These are phyloP conservation scores for Corylus heterophylla DNA, from an alignment of 306 rosid genomes.

Conservation along the genomic window DNA sequence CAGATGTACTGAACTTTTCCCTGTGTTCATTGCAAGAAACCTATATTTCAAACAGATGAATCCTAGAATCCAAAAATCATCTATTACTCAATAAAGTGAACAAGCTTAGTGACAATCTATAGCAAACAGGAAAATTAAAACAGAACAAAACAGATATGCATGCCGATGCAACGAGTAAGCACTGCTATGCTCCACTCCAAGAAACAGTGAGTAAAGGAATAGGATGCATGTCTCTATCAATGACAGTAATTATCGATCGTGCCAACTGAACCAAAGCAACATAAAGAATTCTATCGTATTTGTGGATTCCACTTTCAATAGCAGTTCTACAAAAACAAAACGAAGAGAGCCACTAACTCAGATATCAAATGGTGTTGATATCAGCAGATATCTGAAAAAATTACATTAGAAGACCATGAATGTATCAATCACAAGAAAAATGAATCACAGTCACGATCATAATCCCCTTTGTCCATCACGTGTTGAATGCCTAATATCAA, in stretches of 20 bases:
- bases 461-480: slow-evolving; percentile 34
- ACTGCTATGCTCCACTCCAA: background rate
- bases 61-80: background rate
- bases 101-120: background rate
- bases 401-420: background rate
- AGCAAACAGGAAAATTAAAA: background rate
- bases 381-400: background rate
- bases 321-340: background rate
- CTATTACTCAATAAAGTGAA: background rate
- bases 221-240: background rate
- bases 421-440: slow-evolving; percentile 3
- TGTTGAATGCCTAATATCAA: slow-evolving; percentile 70
- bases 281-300: background rate
- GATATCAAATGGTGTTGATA: background rate
- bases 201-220: background rate
- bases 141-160: background rate
- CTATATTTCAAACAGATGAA: background rate
- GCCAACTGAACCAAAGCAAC: slow-evolving; percentile 1
- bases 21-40: background rate
- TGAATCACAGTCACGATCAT: slow-evolving; percentile 36
- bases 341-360: background rate
- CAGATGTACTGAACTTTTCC: background rate
- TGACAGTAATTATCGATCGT: background rate
- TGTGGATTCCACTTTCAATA: slow-evolving; percentile 8
- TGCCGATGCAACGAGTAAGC: background rate